Evolutionary conservation across 768 basidiomycete genomes (phyloP), one percentile per base, ranked within the genome.

Genomic region (Asterophora lycoperdoides): DNA sequence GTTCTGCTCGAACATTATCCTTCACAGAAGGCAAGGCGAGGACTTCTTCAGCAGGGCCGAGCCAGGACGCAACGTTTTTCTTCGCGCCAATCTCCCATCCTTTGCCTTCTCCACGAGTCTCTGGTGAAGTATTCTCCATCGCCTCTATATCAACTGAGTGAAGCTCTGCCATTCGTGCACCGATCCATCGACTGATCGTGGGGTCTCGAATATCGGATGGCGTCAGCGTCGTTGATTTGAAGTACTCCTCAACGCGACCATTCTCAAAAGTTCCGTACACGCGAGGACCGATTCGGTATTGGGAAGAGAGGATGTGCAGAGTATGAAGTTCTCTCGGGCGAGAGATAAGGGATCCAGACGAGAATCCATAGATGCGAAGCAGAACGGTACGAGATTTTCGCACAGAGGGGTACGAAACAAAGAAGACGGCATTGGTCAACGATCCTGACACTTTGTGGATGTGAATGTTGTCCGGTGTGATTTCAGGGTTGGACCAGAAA

Each of bases 261-360:
- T 98, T 99, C 56, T 81, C 78, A 67, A 98, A 98, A 1, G 94
- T 97, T 38, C 96, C 96, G 62, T 89, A 92, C 19, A 99, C 81
- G 55, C 83, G 79, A 20, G 96, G 93, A 10, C 93, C 95, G 42
- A 99, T 88, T 56, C 78, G 78, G 68, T 93, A 97, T 51, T 74
- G 75, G 8, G 90, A 89, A 19, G 93, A 95, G 40, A 99, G 84
- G 39, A 88, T 72, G 67, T 97, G 91, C 41, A 99, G 81, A 23
- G 84, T 89, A 57, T 85, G 83, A 28, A 98, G 80, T 64, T 98
- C 96, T 51, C 78, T 79, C 8, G 82, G 77, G 29, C 95, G 89
- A 49, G 89, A 92, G 62, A 99, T 93, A 60, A 99, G 81, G 10
- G 80, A 73, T 23, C 81, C 81, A 5, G 93, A 91, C 41, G 90